Conservation (phyloP, 441 rosid species). For the Corymbia calophylla region DNA sequence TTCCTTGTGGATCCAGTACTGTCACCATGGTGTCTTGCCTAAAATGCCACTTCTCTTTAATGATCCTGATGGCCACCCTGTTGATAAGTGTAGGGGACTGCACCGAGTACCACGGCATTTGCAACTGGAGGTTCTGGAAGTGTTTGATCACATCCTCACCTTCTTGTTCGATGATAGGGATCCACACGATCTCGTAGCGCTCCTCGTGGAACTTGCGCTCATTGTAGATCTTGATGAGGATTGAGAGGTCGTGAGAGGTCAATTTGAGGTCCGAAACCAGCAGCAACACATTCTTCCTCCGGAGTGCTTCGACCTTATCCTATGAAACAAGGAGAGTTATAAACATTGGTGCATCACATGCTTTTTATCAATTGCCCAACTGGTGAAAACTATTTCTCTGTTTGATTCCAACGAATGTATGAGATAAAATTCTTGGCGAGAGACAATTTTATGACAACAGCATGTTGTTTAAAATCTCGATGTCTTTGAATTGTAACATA, state of each 20-base stretch:
- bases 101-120: conserved; percentile 6
- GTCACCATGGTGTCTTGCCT: background rate
- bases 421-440: no score
- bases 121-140: background rate
- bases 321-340: background rate
- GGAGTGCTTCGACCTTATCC: background rate
- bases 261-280: background rate
- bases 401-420: no score
- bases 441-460: background rate
- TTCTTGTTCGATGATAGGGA: background rate
- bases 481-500: no score
- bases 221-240: background rate
- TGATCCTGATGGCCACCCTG: background rate
- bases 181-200: background rate
- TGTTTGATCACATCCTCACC: background rate
- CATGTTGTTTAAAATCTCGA: no score
- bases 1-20: background rate
- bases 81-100: background rate
- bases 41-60: conserved; percentile 6
- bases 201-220: background rate
- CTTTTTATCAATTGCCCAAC: background rate
- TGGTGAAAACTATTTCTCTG: background rate
- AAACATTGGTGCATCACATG: background rate
- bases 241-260: background rate
- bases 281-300: background rate